phyloP scores from a whole-genome alignment of 139 green algal genomes.

The Desmodesmus armatus region DNA sequence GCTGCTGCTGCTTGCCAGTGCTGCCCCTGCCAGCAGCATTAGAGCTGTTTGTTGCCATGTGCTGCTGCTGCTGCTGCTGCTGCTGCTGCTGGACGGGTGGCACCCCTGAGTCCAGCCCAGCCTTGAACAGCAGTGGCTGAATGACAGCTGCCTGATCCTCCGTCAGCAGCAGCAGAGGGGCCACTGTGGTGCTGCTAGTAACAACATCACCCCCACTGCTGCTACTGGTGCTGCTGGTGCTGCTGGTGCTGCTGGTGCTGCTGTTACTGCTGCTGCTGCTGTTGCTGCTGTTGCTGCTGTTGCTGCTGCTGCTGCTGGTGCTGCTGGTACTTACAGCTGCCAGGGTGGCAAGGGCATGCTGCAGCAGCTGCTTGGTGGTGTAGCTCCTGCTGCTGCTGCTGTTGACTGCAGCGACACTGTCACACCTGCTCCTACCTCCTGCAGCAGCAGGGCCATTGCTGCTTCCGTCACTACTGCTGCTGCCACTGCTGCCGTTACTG shows the following conservation, averaged over 20 bases:
- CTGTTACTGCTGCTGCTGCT: too few relatives aligned
- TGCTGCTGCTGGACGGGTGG: conserved; percentile 3
- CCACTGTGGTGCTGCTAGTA: background rate
- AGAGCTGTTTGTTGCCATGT: too few relatives aligned
- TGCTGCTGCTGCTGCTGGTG: background rate
- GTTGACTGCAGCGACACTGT: background rate
- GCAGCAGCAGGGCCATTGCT: too few relatives aligned
- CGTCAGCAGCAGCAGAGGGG: conserved; percentile 23
- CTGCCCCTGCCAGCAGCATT: too few relatives aligned
- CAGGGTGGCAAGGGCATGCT: background rate
- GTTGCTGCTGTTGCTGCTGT: too few relatives aligned
- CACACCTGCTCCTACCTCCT: too few relatives aligned
- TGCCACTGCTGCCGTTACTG: background rate
- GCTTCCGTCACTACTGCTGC: too few relatives aligned
- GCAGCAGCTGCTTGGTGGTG: conserved; percentile 12
- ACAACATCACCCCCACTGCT: too few relatives aligned
- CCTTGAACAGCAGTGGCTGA: background rate
- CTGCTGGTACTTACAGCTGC: conserved; percentile 30
- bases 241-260: conserved; percentile 18
- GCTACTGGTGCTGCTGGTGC: conserved; percentile 26
- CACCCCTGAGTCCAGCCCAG: background rate
- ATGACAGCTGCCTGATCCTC: conserved; percentile 18
- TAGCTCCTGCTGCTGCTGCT: background rate
- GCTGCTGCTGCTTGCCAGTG: background rate
- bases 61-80: conserved; percentile 16